Conservation (phyloP, 768 basidiomycete species). For the Lactarius sp. region DNA sequence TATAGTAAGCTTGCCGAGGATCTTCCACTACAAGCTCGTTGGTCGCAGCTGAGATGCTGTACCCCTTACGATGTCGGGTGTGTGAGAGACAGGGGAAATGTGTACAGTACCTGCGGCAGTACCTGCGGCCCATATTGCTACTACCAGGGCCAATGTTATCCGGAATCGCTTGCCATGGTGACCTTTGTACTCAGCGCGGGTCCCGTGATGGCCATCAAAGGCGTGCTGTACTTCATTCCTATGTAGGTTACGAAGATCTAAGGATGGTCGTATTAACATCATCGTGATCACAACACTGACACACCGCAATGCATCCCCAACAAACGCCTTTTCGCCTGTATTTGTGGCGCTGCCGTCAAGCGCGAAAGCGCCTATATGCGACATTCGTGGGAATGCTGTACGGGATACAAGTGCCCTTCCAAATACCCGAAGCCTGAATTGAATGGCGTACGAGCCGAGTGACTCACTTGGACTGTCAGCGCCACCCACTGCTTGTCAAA, state of each 20-base stretch:
- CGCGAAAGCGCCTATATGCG: background rate
- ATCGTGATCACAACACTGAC: background rate
- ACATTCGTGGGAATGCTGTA: background rate
- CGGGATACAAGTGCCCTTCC: background rate
- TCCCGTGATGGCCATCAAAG: conserved; percentile 3
- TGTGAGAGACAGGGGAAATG: background rate
- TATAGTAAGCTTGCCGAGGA: background rate
- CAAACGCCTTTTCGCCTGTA: background rate
- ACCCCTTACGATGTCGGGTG: background rate
- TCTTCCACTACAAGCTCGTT: background rate
- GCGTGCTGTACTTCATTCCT: background rate
- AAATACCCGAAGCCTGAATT: background rate
- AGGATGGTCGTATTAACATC: background rate
- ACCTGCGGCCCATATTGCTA: background rate
- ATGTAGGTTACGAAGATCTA: conserved; percentile 4
- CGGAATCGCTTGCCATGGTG: background rate
- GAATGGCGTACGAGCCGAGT: background rate
- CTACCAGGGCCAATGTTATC: background rate
- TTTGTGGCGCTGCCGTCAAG: background rate
- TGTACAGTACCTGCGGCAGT: no score
- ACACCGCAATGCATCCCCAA: background rate
- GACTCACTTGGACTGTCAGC: background rate
- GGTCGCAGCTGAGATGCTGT: background rate
- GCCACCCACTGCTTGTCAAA: background rate
- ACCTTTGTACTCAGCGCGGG: conserved; percentile 4